Evolutionary conservation across 2,329 filamentous ascomycete genomes (phyloP).

Genomic region (Penicillium sp.): DNA sequence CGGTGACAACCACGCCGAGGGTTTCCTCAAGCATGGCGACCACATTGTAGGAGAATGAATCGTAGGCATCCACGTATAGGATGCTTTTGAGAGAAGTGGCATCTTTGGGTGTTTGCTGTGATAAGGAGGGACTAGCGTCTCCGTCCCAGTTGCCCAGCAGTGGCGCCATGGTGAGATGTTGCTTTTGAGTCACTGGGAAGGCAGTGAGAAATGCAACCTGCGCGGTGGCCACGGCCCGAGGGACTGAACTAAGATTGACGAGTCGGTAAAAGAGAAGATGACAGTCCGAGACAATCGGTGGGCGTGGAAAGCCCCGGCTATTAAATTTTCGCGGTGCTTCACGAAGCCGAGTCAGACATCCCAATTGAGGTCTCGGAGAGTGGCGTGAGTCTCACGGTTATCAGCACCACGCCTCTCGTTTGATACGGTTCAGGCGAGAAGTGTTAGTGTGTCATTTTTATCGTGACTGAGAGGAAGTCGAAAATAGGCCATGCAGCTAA

Average conservation of each 20-base stretch:
- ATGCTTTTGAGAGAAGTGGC: constrained; percentile 49
- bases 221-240: not conserved
- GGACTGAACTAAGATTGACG: not conserved
- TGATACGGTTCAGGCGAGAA: not conserved
- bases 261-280: not conserved
- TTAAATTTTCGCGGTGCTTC: not conserved
- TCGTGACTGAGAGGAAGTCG: not conserved
- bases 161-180: constrained; percentile 29
- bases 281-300: not conserved
- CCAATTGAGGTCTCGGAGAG: constrained; percentile 8
- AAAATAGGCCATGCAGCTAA: not conserved
- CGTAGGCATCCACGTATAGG: constrained; percentile 92
- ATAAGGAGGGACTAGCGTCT: not conserved
- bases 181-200: not conserved
- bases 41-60: constrained; percentile 97
- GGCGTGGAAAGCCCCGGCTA: not conserved
- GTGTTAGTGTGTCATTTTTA: not conserved
- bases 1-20: constrained; percentile 67
- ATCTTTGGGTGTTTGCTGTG: not conserved
- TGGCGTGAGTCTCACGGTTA: constrained; percentile 6
- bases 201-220: not conserved
- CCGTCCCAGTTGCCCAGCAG: constrained; percentile 30
- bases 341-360: constrained; percentile 7
- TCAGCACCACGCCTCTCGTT: constrained; percentile 1
- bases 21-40: constrained; percentile 74